Evolutionary conservation across 225 moss, liverwort and hornwort species (phyloP).

Genomic region (Polytrichum formosum): DNA sequence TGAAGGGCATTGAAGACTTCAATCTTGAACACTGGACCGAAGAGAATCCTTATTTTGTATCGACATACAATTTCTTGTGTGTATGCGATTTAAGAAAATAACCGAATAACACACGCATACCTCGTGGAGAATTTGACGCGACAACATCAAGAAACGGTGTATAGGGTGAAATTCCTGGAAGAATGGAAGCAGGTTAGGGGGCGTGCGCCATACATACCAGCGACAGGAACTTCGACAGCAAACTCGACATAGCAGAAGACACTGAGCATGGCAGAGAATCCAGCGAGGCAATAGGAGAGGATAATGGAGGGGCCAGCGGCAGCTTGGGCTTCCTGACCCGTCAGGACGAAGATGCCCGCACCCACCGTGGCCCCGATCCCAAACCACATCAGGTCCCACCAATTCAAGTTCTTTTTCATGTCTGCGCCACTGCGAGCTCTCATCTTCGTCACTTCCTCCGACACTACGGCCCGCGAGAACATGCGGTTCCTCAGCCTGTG

Average conservation of each 20-base stretch:
- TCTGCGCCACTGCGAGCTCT: conserved; percentile 35
- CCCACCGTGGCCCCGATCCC: conserved; percentile 73
- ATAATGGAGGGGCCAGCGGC: conserved; percentile 69
- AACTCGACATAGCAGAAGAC: conserved; percentile 86
- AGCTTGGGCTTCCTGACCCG: conserved; percentile 60
- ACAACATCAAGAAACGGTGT: no score
- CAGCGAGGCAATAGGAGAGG: conserved; percentile 61
- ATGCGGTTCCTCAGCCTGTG: conserved; percentile 36
- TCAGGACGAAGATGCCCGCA: conserved; percentile 87
- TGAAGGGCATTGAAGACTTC: no score
- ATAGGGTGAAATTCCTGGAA: not conserved
- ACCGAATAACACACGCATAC: no score
- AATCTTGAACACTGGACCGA: no score
- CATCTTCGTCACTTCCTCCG: conserved; percentile 35
- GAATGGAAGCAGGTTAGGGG: not conserved
- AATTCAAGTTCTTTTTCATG: conserved; percentile 57
- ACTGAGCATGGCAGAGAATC: conserved; percentile 78
- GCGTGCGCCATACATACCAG: conserved; percentile 31
- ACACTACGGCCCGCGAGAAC: conserved; percentile 38
- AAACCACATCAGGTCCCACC: conserved; percentile 93
- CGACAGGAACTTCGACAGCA: conserved; percentile 83
- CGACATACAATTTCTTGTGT: no score
- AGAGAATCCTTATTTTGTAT: no score
- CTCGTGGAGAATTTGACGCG: no score
- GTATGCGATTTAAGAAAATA: no score